phyloP scores from a whole-genome alignment of 2,329 filamentous ascomycete genomes.

The Ceratocystis destructans region DNA sequence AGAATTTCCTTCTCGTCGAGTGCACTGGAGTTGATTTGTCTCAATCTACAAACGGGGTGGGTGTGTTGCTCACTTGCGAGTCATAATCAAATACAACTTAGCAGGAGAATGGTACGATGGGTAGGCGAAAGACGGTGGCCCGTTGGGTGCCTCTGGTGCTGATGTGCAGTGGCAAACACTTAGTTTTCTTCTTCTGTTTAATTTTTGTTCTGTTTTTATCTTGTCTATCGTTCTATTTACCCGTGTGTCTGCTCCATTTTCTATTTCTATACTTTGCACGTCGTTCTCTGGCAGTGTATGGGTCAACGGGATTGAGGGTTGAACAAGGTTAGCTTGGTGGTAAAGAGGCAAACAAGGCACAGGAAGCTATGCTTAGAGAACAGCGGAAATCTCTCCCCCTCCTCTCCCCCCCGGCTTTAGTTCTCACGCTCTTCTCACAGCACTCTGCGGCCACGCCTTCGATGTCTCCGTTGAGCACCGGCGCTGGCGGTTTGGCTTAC shows the following conservation, averaged over 20 bases:
- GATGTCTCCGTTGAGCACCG: no score
- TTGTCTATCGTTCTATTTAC: background rate
- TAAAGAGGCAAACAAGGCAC: background rate
- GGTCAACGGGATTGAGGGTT: background rate
- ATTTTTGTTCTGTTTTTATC: no score
- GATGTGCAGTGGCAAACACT: background rate
- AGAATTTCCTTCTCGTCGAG: no score
- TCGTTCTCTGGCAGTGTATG: background rate
- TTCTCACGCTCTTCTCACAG: no score
- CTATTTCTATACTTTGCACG: background rate
- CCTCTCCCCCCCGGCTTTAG: no score
- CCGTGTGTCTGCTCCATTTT: background rate
- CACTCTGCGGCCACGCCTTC: no score
- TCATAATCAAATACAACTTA: background rate
- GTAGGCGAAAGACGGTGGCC: background rate
- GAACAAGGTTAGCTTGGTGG: background rate
- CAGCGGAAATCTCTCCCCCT: background rate
- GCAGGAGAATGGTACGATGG: background rate
- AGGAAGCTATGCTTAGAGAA: background rate
- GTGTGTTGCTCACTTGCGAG: background rate
- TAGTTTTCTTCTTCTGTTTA: no score
- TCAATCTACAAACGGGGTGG: background rate
- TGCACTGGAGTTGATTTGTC: background rate
- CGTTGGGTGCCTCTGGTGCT: background rate
- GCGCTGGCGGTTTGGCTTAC: no score